Evolutionary conservation across 495 filamentous ascomycete species (phyloP).

Genomic region (Copromyces sp.): DNA sequence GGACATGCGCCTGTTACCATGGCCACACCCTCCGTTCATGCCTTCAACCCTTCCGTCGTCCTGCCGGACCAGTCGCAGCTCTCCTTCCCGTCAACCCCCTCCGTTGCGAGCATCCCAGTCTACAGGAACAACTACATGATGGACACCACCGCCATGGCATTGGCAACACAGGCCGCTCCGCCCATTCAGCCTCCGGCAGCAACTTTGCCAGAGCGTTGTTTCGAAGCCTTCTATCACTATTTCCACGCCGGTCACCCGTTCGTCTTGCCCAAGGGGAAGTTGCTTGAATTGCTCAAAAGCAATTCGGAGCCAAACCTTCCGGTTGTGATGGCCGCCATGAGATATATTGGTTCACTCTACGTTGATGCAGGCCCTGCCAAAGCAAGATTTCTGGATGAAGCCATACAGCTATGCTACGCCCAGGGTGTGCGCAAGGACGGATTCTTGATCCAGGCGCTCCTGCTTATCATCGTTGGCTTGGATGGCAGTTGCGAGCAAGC

Average conservation of each 20-base stretch:
- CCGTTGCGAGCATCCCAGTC: slow-evolving; percentile 22
- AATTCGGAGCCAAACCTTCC: slow-evolving; percentile 23
- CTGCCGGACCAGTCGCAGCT: slow-evolving; percentile 30
- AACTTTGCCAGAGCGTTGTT: slow-evolving; percentile 37
- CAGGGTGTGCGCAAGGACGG: slow-evolving; percentile 45
- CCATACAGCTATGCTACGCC: slow-evolving; percentile 42
- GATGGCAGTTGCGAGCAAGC: slow-evolving; percentile 63
- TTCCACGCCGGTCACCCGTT: slow-evolving; percentile 66
- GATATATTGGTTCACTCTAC: slow-evolving; percentile 58
- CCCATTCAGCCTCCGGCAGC: slow-evolving; percentile 20
- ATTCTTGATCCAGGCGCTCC: slow-evolving; percentile 64
- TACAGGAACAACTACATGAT: slow-evolving; percentile 28
- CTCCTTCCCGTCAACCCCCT: slow-evolving; percentile 24
- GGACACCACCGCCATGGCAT: slow-evolving; percentile 14
- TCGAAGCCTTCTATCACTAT: slow-evolving; percentile 49
- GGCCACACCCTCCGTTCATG: slow-evolving; percentile 17
- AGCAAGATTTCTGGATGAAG: slow-evolving; percentile 47
- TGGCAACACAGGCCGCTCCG: slow-evolving; percentile 4
- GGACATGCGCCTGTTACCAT: slow-evolving; percentile 24
- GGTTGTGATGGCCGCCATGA: slow-evolving; percentile 50
- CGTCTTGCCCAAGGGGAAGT: slow-evolving; percentile 39
- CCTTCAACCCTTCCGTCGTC: slow-evolving; percentile 29
- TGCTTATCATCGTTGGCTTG: slow-evolving; percentile 67
- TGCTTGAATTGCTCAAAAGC: slow-evolving; percentile 36
- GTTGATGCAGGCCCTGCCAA: slow-evolving; percentile 38